Conservation (phyloP, 441 rosid species). For the Populus hybrid region DNA sequence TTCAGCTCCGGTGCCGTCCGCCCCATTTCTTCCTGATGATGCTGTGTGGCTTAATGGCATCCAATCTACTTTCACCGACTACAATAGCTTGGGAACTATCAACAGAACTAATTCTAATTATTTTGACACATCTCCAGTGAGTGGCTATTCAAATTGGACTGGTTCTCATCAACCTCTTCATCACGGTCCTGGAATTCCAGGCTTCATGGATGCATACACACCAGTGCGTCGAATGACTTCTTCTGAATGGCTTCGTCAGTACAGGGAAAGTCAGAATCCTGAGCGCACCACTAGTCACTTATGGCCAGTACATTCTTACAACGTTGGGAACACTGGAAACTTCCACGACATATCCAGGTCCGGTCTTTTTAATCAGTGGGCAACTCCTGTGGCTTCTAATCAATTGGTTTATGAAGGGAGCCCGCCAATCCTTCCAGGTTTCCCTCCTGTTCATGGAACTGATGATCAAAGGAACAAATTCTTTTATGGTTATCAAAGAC, state of each 20-base stretch:
- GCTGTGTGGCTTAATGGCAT: slow-evolving; percentile 54
- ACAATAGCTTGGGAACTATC: slow-evolving; percentile 16
- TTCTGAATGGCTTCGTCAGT: slow-evolving; percentile 92
- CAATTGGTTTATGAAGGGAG: slow-evolving; percentile 30
- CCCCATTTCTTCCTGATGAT: slow-evolving; percentile 83
- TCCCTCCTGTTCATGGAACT: slow-evolving; percentile 27
- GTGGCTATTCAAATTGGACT: slow-evolving; percentile 40
- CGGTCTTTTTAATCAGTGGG: slow-evolving; percentile 47
- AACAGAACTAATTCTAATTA: slow-evolving; percentile 28
- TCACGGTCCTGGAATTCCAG: slow-evolving; percentile 27
- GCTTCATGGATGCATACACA: slow-evolving; percentile 38
- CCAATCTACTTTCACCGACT: slow-evolving; percentile 24
- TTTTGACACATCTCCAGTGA: slow-evolving; percentile 22
- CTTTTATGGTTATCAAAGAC: slow-evolving; percentile 42
- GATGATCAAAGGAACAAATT: slow-evolving; percentile 48
- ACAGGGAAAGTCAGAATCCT: slow-evolving; percentile 65
- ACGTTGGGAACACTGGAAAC: slow-evolving; percentile 35
- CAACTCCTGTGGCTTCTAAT: slow-evolving; percentile 40
- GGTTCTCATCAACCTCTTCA: slow-evolving; percentile 24
- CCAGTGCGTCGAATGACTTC: slow-evolving; percentile 53
- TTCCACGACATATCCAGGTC: slow-evolving; percentile 34
- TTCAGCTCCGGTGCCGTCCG: slow-evolving; percentile 72
- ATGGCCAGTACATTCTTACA: slow-evolving; percentile 33
- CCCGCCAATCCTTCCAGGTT: slow-evolving; percentile 27
- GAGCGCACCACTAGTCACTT: slow-evolving; percentile 28